phyloP scores from a whole-genome alignment of 2,329 filamentous ascomycete species.

The Ceratocystis alfenasii region DNA sequence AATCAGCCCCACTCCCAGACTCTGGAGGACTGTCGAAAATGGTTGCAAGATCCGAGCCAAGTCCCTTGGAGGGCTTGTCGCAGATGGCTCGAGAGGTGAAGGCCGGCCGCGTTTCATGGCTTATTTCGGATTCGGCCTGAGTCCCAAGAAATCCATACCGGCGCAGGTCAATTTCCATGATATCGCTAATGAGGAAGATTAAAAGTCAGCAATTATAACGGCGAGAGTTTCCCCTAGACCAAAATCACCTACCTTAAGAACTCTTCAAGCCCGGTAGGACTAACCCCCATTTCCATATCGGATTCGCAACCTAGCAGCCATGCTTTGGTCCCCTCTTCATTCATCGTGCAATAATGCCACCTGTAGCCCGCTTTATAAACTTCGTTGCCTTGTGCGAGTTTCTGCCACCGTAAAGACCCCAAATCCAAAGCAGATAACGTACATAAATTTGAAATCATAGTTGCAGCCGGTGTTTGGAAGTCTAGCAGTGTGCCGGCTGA shows the following conservation, averaged over 20 bases:
- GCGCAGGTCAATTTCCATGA: conserved; percentile 84
- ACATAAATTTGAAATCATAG: conserved; percentile 75
- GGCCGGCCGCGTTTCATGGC: conserved; percentile 25
- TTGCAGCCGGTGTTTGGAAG: conserved; percentile 83
- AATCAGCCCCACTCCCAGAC: conserved; percentile 75
- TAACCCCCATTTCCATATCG: conserved; percentile 55
- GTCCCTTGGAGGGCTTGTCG: conserved; percentile 39
- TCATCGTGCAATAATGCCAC: conserved; percentile 97
- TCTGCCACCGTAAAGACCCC: conserved; percentile 81
- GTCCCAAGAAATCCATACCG: conserved; percentile 85
- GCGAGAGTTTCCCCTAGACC: background rate
- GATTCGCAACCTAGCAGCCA: conserved; percentile 91
- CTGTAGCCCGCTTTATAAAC: conserved; percentile 85
- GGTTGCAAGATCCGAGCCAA: conserved; percentile 71
- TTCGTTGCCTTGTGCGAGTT: conserved; percentile 84
- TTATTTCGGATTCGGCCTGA: conserved; percentile 47
- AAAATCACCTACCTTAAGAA: conserved; percentile 51
- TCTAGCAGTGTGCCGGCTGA: conserved; percentile 86
- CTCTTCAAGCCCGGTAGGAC: conserved; percentile 65
- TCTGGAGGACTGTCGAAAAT: conserved; percentile 83
- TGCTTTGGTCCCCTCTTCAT: conserved; percentile 87
- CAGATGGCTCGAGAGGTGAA: conserved; percentile 2
- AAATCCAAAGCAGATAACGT: conserved; percentile 83
- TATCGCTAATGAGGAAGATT: conserved; percentile 45
- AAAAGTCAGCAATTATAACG: conserved; percentile 23